phyloP scores from a whole-genome alignment of 495 filamentous ascomycete species.

The Lasiosphaeria hispida region DNA sequence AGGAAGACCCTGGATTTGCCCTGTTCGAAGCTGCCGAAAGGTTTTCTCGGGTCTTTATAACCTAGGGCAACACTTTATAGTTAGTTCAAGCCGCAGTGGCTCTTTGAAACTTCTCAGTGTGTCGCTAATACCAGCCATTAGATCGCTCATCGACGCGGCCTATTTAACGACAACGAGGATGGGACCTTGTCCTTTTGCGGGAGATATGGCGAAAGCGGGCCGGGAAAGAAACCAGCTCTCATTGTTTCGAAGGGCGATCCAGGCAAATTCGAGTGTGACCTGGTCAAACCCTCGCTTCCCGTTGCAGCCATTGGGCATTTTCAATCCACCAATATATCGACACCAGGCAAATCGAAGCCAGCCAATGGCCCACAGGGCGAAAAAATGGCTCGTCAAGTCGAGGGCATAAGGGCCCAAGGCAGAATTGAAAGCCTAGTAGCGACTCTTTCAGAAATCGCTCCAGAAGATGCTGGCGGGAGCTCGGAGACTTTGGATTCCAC shows the following conservation, averaged over 20 bases:
- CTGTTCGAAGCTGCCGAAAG: slow-evolving; percentile 20
- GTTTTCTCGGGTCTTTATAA: background rate
- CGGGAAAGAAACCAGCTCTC: slow-evolving; percentile 8
- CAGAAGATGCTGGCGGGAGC: too few relatives aligned
- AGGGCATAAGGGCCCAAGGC: too few relatives aligned
- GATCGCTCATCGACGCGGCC: slow-evolving; percentile 21
- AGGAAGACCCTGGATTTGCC: slow-evolving; percentile 21
- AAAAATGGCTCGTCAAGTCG: too few relatives aligned
- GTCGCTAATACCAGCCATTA: slow-evolving; percentile 1
- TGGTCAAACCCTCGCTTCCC: background rate
- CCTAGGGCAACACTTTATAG: slow-evolving; percentile 26
- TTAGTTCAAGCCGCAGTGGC: background rate
- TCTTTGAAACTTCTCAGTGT: background rate
- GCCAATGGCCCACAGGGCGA: too few relatives aligned
- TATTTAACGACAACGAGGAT: slow-evolving; percentile 38
- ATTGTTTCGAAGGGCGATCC: slow-evolving; percentile 18
- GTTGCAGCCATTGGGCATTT: background rate
- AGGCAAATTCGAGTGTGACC: background rate
- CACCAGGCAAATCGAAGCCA: too few relatives aligned
- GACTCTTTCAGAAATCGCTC: too few relatives aligned
- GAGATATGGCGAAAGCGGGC: slow-evolving; percentile 7
- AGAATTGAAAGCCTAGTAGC: too few relatives aligned
- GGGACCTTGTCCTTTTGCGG: slow-evolving; percentile 32
- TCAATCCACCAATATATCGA: background rate
- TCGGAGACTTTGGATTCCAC: background rate